Evolutionary conservation across 768 basidiomycete species (phyloP), one percentile per base, ranked within the genome.

Genomic region (Sistotremastrum suecicum): DNA sequence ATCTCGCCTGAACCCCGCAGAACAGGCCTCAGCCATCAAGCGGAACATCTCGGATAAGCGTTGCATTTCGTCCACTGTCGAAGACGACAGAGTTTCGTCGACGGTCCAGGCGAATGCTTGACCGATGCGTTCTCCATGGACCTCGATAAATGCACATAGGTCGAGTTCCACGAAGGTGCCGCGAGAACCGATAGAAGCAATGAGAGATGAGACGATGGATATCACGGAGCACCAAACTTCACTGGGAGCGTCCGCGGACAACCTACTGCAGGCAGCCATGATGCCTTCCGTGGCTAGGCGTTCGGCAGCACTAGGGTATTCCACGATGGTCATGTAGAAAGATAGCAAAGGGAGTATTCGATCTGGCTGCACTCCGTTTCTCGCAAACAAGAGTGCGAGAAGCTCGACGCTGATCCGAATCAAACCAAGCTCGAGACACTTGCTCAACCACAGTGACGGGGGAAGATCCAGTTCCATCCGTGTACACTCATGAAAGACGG

Each of bases 171-270:
- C 86, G 60, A 76, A 88, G 54, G 78, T 83, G 49, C 74, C 80
- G 47, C 74, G 78, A 37, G 72, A 66, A 43, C 80, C 75, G 10
- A 83, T 58, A 4, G 80, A 66, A 2, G 66, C 66, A 28, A 86
- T 68, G 37, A 91, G 77, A 6, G 76, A 76, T 3, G 90, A 72
- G 32, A 90, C 70, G 41, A 91, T 75, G 3, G 80, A 69, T 11
- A 94, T 66, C 82, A 94, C 89, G 3, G 75, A 70, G 55, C 87
- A 91, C 64, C 91, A 95, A 2, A 78, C 72, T 43, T 85, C 79
- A 7, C 74, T 76, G 3, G 84, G 81, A 11, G 72, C 63, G 43
- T 78, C 85, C 55, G 95, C 76, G 41, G 71, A 72, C 57, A 85
- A 91, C 54, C 83, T 85, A 56, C 79, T 81, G 58, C 94, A 91